A percentile compares a stretch with the other conserved stretches of the same genome.
Evolutionary conservation across 2,329 filamentous ascomycete species (phyloP).

Genomic region (Pestalotiopsis fici): DNA sequence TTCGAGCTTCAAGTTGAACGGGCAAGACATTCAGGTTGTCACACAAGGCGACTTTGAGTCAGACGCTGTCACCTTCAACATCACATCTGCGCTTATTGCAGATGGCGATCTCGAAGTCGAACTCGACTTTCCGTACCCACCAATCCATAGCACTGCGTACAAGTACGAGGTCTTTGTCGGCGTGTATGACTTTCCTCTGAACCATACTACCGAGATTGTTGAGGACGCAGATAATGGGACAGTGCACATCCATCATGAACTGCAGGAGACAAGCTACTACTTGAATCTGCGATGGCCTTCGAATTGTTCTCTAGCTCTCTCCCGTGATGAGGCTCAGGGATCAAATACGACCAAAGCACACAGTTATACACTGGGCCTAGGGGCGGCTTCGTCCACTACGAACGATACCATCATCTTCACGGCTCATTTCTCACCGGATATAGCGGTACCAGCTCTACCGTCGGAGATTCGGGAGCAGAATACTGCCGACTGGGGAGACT

Average conservation of each 20-base stretch:
- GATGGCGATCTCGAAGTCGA: slow-evolving; percentile 35
- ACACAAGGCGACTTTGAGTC: slow-evolving; percentile 39
- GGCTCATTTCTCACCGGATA: slow-evolving; percentile 32
- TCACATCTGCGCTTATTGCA: slow-evolving; percentile 35
- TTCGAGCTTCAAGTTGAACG: slow-evolving; percentile 35
- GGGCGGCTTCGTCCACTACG: background rate
- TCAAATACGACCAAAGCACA: slow-evolving; percentile 29
- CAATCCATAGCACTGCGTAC: slow-evolving; percentile 37
- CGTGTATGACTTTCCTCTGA: slow-evolving; percentile 36
- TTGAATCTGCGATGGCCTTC: slow-evolving; percentile 37
- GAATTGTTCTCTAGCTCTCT: slow-evolving; percentile 18
- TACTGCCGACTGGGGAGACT: slow-evolving; percentile 29
- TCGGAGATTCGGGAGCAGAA: slow-evolving; percentile 24
- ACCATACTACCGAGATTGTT: slow-evolving; percentile 31
- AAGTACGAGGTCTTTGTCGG: slow-evolving; percentile 46
- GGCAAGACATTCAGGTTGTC: slow-evolving; percentile 30
- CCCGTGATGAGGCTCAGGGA: slow-evolving; percentile 20
- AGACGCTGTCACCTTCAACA: slow-evolving; percentile 36
- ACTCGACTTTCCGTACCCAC: slow-evolving; percentile 44
- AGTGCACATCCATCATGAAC: slow-evolving; percentile 36
- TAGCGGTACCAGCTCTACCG: slow-evolving; percentile 23
- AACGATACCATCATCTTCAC: slow-evolving; percentile 28
- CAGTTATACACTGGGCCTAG: slow-evolving; percentile 30
- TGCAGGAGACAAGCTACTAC: slow-evolving; percentile 39
- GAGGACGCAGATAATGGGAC: slow-evolving; percentile 2